Percentiles rank a stretch among this genome's conserved stretches.
These are phyloP conservation scores for Pezicula rhizophila DNA, from an alignment of 2,329 filamentous ascomycete genomes.

Conservation along the genomic window DNA sequence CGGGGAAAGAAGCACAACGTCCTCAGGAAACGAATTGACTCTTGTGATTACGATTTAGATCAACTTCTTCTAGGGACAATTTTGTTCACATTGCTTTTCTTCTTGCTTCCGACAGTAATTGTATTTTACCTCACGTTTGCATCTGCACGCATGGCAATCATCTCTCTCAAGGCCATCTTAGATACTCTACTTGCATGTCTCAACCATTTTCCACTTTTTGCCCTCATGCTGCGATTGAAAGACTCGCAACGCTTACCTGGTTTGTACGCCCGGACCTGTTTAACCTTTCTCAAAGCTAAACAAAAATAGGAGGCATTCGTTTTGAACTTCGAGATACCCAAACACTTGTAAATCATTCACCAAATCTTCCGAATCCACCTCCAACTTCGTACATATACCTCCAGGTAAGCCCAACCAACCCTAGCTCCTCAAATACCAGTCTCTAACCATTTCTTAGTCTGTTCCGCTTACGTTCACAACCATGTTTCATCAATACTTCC, in stretches of 20 bases:
- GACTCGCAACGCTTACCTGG: conserved; percentile 85
- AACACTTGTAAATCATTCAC: conserved; percentile 36
- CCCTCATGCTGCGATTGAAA: conserved; percentile 91
- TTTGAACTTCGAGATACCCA: conserved; percentile 82
- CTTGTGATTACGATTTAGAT: conserved; percentile 96
- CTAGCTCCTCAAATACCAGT: not conserved
- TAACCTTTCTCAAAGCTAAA: conserved; percentile 10
- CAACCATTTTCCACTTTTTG: conserved; percentile 97
- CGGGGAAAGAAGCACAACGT: conserved; percentile 98
- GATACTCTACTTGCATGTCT: conserved; percentile 89
- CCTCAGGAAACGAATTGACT: conserved; percentile 93
- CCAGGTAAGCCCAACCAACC: conserved; percentile 52
- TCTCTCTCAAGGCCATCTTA: conserved; percentile 81
- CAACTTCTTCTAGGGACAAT: conserved; percentile 95
- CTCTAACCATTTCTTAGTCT: conserved; percentile 48
- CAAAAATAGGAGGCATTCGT: conserved; percentile 62
- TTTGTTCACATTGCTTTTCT: conserved; percentile 90
- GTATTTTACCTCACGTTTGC: conserved; percentile 98
- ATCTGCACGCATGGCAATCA: conserved; percentile 88
- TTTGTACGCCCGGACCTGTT: conserved; percentile 28
- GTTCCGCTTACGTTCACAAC: conserved; percentile 84
- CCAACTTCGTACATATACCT: conserved; percentile 80
- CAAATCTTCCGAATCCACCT: conserved; percentile 15
- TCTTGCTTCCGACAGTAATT: conserved; percentile 86
- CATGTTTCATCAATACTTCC: conserved; percentile 97